Base-by-base conservation (phyloP, 1,284 basidiomycete genomes). In the Coniferiporia weirii region DNA sequence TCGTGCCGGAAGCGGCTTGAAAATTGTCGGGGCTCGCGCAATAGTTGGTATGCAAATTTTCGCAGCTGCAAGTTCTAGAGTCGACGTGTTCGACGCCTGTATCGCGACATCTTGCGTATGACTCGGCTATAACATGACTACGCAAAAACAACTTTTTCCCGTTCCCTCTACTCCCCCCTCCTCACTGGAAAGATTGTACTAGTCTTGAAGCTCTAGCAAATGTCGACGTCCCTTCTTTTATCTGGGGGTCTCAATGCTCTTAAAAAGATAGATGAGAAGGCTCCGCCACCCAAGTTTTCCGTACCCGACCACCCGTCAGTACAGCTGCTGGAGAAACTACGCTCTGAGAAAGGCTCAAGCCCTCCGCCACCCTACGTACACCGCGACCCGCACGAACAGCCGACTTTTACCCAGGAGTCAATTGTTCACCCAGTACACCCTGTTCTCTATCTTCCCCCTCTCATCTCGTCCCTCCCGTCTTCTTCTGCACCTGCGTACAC, bases 401-500 rank as follows among this genome's bases (percentile, higher is more conserved):
- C 61, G 10, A 52, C 48, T 12, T 62, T 62, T 43, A 54, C 56
- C 6, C 15, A 51, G 12, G 59, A 60, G 38, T 47, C 48, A 4
- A n/a, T 59, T 8, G 45, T 35, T 9, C 43, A 62, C 35, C 57
- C 57, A 12, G 40, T 45, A 5, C 43, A 61, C 20, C 57, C 61
- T 32, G 47, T 62, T 17, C 54, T 62, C 8, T 62, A 62, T 20
- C 61, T 62, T 17, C 61, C 61, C 4, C 61, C 61, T 1, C 61
- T 62, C 40, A 62, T 62, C 40, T 62, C 61, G 19, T 55, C 61
- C 10, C 49, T 62, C 4, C 61, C 61, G 2, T 34, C 50, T n/a
- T 48, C 52, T 12, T 32, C 57, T 2, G 19, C 57, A n/a, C 19
- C 34, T 13, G 9, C 8, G 32, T 49, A n/a, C 32, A 49, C n/a